These are phyloP conservation scores for Periconia macrospinosa DNA, from an alignment of 2,329 filamentous ascomycete genomes.

Conservation along the genomic window DNA sequence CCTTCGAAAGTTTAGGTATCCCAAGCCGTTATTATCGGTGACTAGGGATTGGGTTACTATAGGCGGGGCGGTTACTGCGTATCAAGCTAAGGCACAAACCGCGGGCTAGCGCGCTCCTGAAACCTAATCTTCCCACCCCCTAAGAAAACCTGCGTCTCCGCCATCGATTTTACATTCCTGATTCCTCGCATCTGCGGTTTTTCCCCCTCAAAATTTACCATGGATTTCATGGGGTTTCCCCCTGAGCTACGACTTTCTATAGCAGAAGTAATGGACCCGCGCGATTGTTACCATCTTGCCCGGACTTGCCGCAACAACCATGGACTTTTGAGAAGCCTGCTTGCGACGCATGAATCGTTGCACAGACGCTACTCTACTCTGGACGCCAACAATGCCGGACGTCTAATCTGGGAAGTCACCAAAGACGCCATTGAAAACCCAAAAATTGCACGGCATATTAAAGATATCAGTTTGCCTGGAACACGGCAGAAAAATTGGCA, in stretches of 20 bases:
- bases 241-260: neutral
- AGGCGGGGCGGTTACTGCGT: too few species aligned
- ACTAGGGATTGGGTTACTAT: too few species aligned
- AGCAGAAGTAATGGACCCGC: neutral
- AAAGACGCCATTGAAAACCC: neutral
- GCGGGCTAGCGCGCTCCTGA: too few species aligned
- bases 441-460: neutral
- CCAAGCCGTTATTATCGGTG: too few species aligned
- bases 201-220: neutral
- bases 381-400: neutral
- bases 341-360: neutral
- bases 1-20: too few species aligned
- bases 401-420: neutral
- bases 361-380: neutral
- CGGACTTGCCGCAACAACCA: neutral
- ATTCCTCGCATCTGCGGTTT: neutral
- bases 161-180: too few species aligned
- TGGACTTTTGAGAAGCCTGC: neutral
- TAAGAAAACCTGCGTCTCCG: too few species aligned
- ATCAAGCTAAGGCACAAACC: too few species aligned
- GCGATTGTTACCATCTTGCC: neutral
- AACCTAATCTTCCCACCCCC: too few species aligned
- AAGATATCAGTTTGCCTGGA: neutral
- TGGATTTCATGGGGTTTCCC: neutral
- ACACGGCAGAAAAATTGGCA: too few species aligned